Conservation (phyloP, 352 stramenopile genomes). For the Phytophthora agathidicida region DNA sequence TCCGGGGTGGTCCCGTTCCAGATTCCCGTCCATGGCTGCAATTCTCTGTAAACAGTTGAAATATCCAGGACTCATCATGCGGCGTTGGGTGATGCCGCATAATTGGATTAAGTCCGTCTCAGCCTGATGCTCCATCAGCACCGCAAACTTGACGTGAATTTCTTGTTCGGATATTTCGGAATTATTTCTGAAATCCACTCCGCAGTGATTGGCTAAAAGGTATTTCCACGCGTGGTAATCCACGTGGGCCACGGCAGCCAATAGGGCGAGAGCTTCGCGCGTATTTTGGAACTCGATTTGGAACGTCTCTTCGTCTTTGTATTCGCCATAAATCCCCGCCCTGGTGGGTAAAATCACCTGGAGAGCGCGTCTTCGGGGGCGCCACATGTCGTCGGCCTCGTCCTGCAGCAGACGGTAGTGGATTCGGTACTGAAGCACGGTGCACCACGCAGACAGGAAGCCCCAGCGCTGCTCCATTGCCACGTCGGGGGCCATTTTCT, state of each 20-base stretch:
- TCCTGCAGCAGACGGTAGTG: constrained; percentile 1
- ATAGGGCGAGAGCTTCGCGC: constrained; percentile 34
- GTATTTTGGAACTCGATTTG: background rate
- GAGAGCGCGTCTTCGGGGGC: background rate
- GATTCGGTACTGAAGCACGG: constrained; percentile 6
- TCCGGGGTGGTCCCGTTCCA: background rate
- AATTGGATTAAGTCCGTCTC: constrained; percentile 16
- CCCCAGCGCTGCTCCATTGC: constrained; percentile 11
- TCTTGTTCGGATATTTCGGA: constrained; percentile 12
- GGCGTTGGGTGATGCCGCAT: constrained; percentile 9
- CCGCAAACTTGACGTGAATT: background rate
- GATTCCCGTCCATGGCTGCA: background rate
- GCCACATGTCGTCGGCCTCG: background rate
- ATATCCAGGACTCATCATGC: constrained; percentile 1
- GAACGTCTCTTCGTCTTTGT: background rate
- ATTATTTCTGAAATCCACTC: background rate
- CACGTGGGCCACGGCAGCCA: constrained; percentile 23
- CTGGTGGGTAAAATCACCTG: background rate
- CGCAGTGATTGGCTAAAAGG: background rate
- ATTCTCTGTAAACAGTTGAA: constrained; percentile 15
- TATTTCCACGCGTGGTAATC: constrained; percentile 29
- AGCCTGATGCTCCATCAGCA: constrained; percentile 8
- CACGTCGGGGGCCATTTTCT: background rate
- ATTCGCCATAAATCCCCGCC: constrained; percentile 2
- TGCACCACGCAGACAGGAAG: constrained; percentile 17